phyloP scores from a whole-genome alignment of 371 early-diverging fungal genomes.

The Blyttiomyces sp. region DNA sequence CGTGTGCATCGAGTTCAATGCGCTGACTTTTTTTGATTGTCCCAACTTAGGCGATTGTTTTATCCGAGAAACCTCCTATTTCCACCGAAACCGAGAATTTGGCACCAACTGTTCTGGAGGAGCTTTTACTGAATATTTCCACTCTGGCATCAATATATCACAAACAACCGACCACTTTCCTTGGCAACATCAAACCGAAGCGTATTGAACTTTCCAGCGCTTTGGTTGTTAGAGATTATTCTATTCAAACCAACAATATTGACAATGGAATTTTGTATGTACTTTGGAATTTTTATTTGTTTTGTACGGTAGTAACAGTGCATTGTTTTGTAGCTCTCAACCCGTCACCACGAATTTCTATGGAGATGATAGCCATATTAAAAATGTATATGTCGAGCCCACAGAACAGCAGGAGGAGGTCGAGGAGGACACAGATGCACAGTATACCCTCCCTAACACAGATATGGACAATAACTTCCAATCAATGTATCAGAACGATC shows the following conservation, averaged over 20 bases:
- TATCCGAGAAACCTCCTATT: constrained; percentile 56
- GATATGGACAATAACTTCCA: too few relatives aligned
- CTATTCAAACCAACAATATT: constrained; percentile 4
- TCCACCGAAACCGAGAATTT: constrained; percentile 49
- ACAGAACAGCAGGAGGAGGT: constrained; percentile 1
- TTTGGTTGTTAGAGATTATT: constrained; percentile 24
- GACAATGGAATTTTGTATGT: constrained; percentile 18
- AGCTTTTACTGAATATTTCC: constrained; percentile 43
- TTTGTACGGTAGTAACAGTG: background rate
- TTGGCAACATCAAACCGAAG: constrained; percentile 33
- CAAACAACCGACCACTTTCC: constrained; percentile 36
- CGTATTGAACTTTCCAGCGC: constrained; percentile 26
- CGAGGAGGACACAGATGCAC: background rate
- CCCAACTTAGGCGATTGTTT: constrained; percentile 61
- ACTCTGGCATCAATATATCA: constrained; percentile 49
- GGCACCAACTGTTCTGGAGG: constrained; percentile 40
- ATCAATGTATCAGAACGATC: too few relatives aligned
- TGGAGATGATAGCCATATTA: too few relatives aligned
- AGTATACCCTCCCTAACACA: too few relatives aligned
- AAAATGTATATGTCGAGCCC: too few relatives aligned
- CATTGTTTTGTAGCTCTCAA: too few relatives aligned
- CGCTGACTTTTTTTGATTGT: constrained; percentile 15
- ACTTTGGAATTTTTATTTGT: background rate
- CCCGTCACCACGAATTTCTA: too few relatives aligned
- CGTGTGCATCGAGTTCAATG: background rate